Conservation (phyloP, 306 rosid species). For the Cercis canadensis region DNA sequence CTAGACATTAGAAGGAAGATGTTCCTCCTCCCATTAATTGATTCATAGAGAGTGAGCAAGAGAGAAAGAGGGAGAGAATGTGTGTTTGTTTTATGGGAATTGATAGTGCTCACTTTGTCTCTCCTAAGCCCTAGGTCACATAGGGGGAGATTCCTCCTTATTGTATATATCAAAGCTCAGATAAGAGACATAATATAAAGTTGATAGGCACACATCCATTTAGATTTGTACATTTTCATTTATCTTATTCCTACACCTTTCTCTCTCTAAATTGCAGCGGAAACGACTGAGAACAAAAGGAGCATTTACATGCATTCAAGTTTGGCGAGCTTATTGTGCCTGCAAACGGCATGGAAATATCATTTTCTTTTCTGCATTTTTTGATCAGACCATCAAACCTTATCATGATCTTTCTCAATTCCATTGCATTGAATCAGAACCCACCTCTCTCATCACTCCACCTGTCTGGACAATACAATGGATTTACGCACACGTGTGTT, state of each 20-base stretch:
- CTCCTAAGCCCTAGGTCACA: slow-evolving; percentile 14
- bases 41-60: neutral
- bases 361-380: slow-evolving; percentile 51
- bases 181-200: slow-evolving; percentile 41
- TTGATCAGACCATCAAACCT: slow-evolving; percentile 55
- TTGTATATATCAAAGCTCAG: slow-evolving; percentile 31
- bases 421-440: slow-evolving; percentile 45
- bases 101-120: slow-evolving; percentile 22
- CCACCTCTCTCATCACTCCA: slow-evolving; percentile 61
- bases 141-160: slow-evolving; percentile 32
- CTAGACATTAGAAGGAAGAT: slow-evolving; percentile 23
- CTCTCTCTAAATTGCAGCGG: slow-evolving; percentile 27
- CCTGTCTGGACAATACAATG: slow-evolving; percentile 46
- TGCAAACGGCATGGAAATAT: slow-evolving; percentile 51
- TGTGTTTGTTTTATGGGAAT: neutral
- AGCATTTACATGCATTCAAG: slow-evolving; percentile 21
- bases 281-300: slow-evolving; percentile 18
- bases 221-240: slow-evolving; percentile 29
- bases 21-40: slow-evolving; percentile 31
- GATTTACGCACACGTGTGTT: slow-evolving; percentile 53
- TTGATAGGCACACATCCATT: slow-evolving; percentile 31
- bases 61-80: neutral
- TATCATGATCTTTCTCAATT: slow-evolving; percentile 43
- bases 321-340: slow-evolving; percentile 25
- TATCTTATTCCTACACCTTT: slow-evolving; percentile 11